Conservation (phyloP, 805 yeast species). For the Trichomonascus vanleenenianus region DNA sequence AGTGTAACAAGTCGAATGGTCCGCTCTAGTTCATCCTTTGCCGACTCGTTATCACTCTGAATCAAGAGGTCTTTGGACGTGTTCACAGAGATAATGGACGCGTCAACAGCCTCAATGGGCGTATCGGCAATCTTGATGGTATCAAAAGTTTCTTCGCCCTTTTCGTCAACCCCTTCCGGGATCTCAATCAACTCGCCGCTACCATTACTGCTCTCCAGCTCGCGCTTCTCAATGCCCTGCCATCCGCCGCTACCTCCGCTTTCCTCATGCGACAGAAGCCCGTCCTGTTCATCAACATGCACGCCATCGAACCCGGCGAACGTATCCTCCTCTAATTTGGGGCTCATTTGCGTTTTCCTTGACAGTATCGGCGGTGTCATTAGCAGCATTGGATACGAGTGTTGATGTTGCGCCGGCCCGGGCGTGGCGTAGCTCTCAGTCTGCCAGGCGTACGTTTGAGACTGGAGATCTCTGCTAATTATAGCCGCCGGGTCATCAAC, state of each 20-base stretch:
- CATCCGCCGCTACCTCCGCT: not conserved
- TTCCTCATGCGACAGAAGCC: not conserved
- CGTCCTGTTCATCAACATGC: slow-evolving; percentile 8
- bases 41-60: not conserved
- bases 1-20: not conserved
- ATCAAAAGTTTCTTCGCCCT: not conserved
- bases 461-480: too few species aligned
- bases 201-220: not conserved
- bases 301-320: slow-evolving; percentile 20
- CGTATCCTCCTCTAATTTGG: slow-evolving; percentile 3
- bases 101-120: not conserved
- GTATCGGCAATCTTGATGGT: not conserved
- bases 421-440: not conserved
- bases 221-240: not conserved
- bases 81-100: not conserved
- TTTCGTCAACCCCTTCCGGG: not conserved
- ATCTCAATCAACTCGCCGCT: not conserved
- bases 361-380: slow-evolving; percentile 14
- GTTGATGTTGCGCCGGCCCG: not conserved
- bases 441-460: too few species aligned
- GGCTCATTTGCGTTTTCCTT: slow-evolving; percentile 1
- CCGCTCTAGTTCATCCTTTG: not conserved
- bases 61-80: not conserved
- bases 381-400: slow-evolving; percentile 3
- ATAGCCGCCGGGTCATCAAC: too few species aligned